Base-by-base conservation (phyloP, 371 early-diverging fungal genomes). In the Amoeboradix gromovi region DNA sequence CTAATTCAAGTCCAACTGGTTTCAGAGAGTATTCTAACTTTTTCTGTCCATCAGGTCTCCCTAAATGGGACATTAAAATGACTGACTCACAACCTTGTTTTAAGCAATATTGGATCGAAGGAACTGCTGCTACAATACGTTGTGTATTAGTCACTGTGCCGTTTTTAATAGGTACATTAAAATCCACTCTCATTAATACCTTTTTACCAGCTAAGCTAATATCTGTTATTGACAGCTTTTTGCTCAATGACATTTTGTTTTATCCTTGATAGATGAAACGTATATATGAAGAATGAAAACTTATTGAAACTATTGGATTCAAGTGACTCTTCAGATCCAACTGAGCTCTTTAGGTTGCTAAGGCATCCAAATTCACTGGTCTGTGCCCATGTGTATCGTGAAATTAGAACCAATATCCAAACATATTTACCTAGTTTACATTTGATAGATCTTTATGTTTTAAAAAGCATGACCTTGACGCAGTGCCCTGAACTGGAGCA, bases 51-150 rank as follows among this genome's bases (percentile, higher is more conserved):
- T 96, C 89, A 72, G 99, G 99, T 73, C 99, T 90, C 71, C 98
- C 99, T 71, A 98, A 82, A 81, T 98, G 99, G 78, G 87, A 86
- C 90, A 92, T 94, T 72, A 98, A 83, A 68, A 97, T 85, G 66
- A 98, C 90, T 71, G 88, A 80, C 68, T 85, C 76, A 31, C 92
- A 92, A 83, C 86, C 89, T 29, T 88, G 76, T 12, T 89, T 84
- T 69, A 95, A 77, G 32, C 89, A 90, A 75, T 91, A 84, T 74
- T 91, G 79, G 80, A 98, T 89, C 66, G 95, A 96, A 66, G 95
- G 94, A 69, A 97, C 77, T 66, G 96, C 95, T 70, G 92, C 93
- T 67, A 84, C 87, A 71, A 98, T 96, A 77, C 98, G 89, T 79
- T 89, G 87, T 80, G 92, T 91, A 86, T 94, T 94, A 75, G 88